Base-by-base conservation (phyloP, 345 rosid genomes). In the Hypericum androsaemum region DNA sequence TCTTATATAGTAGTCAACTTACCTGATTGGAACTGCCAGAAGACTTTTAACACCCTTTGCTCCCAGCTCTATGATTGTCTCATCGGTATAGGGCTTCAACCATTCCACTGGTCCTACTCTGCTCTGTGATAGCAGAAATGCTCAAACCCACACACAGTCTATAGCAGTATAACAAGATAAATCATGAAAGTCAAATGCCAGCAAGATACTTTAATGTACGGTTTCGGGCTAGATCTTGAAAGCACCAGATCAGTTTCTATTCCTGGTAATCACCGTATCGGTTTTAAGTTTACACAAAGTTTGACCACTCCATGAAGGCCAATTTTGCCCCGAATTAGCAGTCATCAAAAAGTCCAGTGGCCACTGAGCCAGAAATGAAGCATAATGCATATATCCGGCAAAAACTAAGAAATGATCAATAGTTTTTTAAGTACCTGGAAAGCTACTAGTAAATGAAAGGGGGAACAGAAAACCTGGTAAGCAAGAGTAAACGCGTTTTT, bases 101-200 rank as follows among this genome's bases (percentile, higher is more conserved):
- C 98, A 92, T 64, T 92, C 98, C 74, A 92, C 96, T 4, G 98
- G 98, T 58, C 98, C 98, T 53, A 92, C 98, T 78, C 98, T 80
- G 76, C 96, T 92, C 98, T 88, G 95, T 64, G 32, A 22, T 22
- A 69, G 54, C 49, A 71, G 55, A 43, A 67, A 59, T 50, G 49
- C 53, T n/a, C n/a, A n/a, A n/a, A n/a, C n/a, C n/a, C n/a, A n/a
- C n/a, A n/a, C n/a, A n/a, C n/a, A n/a, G n/a, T n/a, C n/a, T n/a
- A n/a, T n/a, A n/a, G n/a, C 12, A 60, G 12, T 13, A 39, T 65
- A 57, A 70, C 58, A 64, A 38, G 13, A 43, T 28, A 14, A 5
- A 10, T 58, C 28, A 60, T 36, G 39, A 43, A 13, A 28, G 41
- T 56, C 15, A 40, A 36, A 39, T 16, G 1, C 37, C 37, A 7